A percentile compares a stretch with the other conserved stretches of the same genome.
Conservation (phyloP, 306 rosid genomes). For the Vigna trinervia region DNA sequence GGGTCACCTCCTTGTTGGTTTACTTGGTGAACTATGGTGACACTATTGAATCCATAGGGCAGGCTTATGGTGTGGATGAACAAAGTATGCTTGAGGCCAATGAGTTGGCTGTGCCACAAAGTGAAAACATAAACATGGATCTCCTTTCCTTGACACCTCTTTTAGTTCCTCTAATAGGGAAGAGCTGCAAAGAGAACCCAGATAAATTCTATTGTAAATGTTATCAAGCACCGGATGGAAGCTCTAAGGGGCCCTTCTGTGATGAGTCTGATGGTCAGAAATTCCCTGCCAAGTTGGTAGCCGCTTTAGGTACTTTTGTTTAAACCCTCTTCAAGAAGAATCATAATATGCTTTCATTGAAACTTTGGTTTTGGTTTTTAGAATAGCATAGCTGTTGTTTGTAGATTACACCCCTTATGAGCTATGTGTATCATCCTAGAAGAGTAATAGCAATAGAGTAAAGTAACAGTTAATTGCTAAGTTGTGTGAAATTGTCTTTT, state of each 20-base stretch:
- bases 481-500: no score
- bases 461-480: neutral
- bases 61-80: conserved; percentile 48
- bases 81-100: conserved; percentile 54
- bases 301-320: conserved; percentile 43
- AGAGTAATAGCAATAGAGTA: neutral
- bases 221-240: conserved; percentile 39
- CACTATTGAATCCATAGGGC: conserved; percentile 46
- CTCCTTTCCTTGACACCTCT: conserved; percentile 46
- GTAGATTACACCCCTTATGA: no score
- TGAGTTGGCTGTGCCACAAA: conserved; percentile 33
- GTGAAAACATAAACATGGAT: conserved; percentile 11
- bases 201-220: conserved; percentile 53
- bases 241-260: conserved; percentile 15
- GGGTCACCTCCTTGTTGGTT: conserved; percentile 50
- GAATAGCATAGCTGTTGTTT: neutral
- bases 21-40: conserved; percentile 46
- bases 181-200: conserved; percentile 50
- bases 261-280: conserved; percentile 26
- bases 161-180: conserved; percentile 54
- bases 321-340: conserved; percentile 34
- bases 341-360: conserved; percentile 9
- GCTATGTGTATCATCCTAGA: neutral
- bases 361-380: neutral
- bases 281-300: conserved; percentile 46